phyloP scores from a whole-genome alignment of 2,329 filamentous ascomycete species.

The Talaromyces islandicus region DNA sequence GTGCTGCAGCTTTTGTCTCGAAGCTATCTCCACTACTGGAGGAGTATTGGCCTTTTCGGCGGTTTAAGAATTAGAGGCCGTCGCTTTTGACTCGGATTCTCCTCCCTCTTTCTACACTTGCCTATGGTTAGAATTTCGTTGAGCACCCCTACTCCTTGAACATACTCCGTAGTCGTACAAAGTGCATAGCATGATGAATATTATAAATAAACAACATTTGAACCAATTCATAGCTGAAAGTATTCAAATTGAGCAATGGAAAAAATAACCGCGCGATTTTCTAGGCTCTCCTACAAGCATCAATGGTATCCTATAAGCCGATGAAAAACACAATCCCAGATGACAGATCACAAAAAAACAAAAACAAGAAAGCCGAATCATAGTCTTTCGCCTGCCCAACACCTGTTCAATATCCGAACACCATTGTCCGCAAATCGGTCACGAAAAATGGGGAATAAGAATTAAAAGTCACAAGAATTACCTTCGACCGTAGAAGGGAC shows the following conservation, averaged over 20 bases:
- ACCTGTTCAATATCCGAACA: slow-evolving; percentile 11
- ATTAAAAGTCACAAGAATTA: neutral
- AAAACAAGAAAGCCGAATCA: neutral
- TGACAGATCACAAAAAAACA: neutral
- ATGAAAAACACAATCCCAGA: neutral
- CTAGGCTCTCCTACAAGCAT: neutral
- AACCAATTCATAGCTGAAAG: neutral
- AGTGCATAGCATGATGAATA: too few relatives aligned
- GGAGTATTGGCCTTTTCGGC: too few relatives aligned
- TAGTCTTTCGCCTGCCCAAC: neutral
- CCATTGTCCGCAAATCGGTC: slow-evolving; percentile 10
- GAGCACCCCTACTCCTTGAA: too few relatives aligned
- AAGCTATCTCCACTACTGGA: too few relatives aligned
- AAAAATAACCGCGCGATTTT: neutral
- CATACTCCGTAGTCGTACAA: too few relatives aligned
- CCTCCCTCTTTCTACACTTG: too few relatives aligned
- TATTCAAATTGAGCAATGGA: neutral
- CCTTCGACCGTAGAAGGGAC: neutral
- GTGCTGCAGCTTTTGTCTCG: too few relatives aligned
- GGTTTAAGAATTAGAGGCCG: too few relatives aligned
- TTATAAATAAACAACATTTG: neutral
- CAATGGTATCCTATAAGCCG: neutral
- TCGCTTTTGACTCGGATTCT: too few relatives aligned
- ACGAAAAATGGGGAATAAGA: neutral
- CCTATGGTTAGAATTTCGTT: too few relatives aligned